Evolutionary conservation across 192 early-diverging fungal genomes (phyloP).

Genomic region (Diversispora eburnea): DNA sequence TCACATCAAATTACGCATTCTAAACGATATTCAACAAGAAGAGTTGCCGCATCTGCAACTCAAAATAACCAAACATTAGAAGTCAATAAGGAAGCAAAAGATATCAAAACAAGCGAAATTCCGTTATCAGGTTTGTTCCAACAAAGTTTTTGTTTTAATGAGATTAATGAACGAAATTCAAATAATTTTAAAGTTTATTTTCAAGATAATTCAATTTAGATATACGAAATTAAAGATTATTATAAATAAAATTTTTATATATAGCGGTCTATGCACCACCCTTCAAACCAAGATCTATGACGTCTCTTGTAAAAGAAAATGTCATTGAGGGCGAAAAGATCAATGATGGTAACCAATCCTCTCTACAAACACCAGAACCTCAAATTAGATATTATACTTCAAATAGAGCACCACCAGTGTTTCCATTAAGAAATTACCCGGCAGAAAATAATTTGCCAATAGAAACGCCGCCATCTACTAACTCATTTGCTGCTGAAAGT

Average conservation of each 20-base stretch:
- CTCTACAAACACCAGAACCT: neutral
- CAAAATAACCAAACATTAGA: neutral
- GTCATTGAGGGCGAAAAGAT: neutral
- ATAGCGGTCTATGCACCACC: conserved; percentile 23
- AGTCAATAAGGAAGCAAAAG: neutral
- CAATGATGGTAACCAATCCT: neutral
- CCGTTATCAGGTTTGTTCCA: conserved; percentile 18
- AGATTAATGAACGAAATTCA: neutral
- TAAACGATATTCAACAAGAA: conserved; percentile 26
- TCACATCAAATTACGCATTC: neutral
- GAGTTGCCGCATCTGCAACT: conserved; percentile 3
- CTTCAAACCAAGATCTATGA: conserved; percentile 10
- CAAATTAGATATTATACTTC: conserved; percentile 4
- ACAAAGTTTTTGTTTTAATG: neutral
- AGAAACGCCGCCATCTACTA: neutral
- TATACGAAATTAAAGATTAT: neutral
- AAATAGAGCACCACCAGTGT: neutral
- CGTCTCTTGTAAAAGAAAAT: neutral
- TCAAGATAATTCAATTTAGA: too few relatives aligned
- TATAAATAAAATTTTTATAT: conserved; percentile 2
- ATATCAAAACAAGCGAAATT: conserved; percentile 7
- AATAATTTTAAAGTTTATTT: neutral
- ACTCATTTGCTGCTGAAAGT: neutral
- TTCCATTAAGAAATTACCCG: neutral
- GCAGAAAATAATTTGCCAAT: conserved; percentile 4